Evolutionary conservation across 345 rosid species (phyloP), one percentile per base, ranked within the genome.

Genomic region (Conringia planisiliqua): DNA sequence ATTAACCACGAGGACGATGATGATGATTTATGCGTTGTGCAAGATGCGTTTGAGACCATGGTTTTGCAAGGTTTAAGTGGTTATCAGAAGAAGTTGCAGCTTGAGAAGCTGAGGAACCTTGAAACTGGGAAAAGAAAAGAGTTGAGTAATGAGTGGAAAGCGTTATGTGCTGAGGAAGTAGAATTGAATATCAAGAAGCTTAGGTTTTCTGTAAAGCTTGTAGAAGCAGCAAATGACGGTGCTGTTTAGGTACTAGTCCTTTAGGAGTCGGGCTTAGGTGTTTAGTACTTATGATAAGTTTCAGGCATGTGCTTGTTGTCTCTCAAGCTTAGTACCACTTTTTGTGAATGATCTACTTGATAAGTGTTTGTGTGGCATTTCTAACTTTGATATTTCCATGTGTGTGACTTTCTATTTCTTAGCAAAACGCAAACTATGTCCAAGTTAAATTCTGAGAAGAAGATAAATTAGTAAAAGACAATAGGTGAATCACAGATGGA

Each of bases 61-160:
- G 4, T 66, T 4, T 29, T 24, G 1, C 48, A 59, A 26, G 78
- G 73, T 29, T 46, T 67, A 22, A 46, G 73, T 18, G 68, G 51
- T 16, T 59, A 13, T 51, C 68, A 67, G 7, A 75, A 48, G 36
- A 67, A 38, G 59, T 13, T 58, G 20, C 33, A 12, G 27, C 7
- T 48, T 35, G 27, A 38, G 46, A 75, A 75, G 30, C 62, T 68
- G 44, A 68, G 48, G 62, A 67, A 29, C 33, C 26, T 75, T 30
- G 55, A 16, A 50, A 4, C 62, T 26, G 36, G 27, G 0, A 75
- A 38, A 59, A 29, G 29, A 20, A 60, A 64, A 27, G 79, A 67
- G 47, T 51, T 67, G 55, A 75, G 73, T 17, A 7, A 30, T 20
- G 73, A 48, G 39, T 75, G 68, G 79, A 68, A 67, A 59, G 43